phyloP scores from a whole-genome alignment of 331 rosid genomes.

The Spiraea crenata region DNA sequence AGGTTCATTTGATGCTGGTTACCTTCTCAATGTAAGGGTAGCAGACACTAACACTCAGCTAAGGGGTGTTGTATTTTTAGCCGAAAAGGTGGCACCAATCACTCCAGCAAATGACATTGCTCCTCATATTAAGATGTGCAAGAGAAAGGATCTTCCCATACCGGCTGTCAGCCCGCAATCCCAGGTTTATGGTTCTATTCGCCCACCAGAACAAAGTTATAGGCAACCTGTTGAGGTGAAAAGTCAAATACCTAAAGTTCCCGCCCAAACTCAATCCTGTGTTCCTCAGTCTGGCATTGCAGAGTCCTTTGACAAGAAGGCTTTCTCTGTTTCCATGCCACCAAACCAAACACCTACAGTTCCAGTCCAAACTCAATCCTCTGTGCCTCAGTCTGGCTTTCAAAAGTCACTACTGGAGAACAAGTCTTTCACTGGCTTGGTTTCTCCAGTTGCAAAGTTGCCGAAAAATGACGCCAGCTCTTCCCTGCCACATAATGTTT shows the following conservation, averaged over 20 bases:
- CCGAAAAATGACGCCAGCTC: slow-evolving; percentile 18
- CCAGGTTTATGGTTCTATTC: slow-evolving; percentile 21
- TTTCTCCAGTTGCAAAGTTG: slow-evolving; percentile 16
- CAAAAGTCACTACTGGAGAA: neutral
- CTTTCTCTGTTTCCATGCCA: neutral
- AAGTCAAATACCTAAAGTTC: slow-evolving; percentile 26
- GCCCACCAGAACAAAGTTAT: slow-evolving; percentile 34
- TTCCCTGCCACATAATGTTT: slow-evolving; percentile 19
- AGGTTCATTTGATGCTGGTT: slow-evolving; percentile 54
- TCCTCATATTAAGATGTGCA: slow-evolving; percentile 48
- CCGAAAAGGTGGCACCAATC: slow-evolving; percentile 40
- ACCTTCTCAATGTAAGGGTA: slow-evolving; percentile 54
- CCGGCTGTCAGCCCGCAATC: slow-evolving; percentile 33
- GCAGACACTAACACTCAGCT: slow-evolving; percentile 35
- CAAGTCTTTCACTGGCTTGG: slow-evolving; percentile 22
- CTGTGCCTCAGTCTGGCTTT: neutral
- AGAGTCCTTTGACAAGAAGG: slow-evolving; percentile 1
- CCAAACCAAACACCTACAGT: slow-evolving; percentile 22
- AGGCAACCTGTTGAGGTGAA: slow-evolving; percentile 35
- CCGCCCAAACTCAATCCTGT: slow-evolving; percentile 21
- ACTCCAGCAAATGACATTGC: slow-evolving; percentile 53
- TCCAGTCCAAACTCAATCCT: slow-evolving; percentile 20
- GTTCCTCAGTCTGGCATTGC: neutral
- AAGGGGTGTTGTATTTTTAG: slow-evolving; percentile 56
- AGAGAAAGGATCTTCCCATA: slow-evolving; percentile 43